Evolutionary conservation across 805 yeast genomes (phyloP), one percentile per base, ranked within the genome.

Genomic region (Kodamaea jinghongensis): DNA sequence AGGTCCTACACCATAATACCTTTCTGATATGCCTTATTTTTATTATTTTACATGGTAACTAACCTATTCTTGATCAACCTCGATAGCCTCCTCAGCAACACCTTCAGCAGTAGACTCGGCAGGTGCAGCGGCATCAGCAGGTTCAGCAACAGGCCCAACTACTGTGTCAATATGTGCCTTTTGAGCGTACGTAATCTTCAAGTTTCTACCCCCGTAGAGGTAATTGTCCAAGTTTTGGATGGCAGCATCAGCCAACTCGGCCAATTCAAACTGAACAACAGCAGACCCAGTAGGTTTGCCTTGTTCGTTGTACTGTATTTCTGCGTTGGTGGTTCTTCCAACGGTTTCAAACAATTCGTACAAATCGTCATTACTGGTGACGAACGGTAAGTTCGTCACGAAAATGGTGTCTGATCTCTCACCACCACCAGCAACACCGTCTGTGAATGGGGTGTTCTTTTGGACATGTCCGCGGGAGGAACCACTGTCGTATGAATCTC

Each of bases 311-410:
- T 61, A 76, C 58, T 81, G 86, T 45, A 91, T 71, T 59, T 87
- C 95, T 14, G 96, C 96, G 31, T 73, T 74, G 29, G 63, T 68
- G 12, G 91, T 87, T 35, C 75, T 67, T 15, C 96, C 96, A 39
- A 89, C 78, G 27, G 91, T 83, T 58, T 83, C 91, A 58, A 90
- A 90, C 43, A 91, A 73, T 49, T 90, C 96, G 48, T 71, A 78
- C 48, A 91, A 73, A 62, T 91, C 97, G 42, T 83, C 81, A 49
- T 82, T 81, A 23, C 88, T 78, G n/a, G 97, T 90, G 38, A 89
- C 83, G 73, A 78, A 87, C 22, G 98, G 98, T 55, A 91, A 70
- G 67, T 91, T 91, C 32, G 73, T 74, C 15, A 85, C 89, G 56
- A 65, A 84, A 32, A 91, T 75, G 12, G 62, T 60, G 42, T 54